Percentiles rank a stretch among this genome's conserved stretches.
Conservation (phyloP, 495 filamentous ascomycete genomes). For the Achaetomiella virescens region DNA sequence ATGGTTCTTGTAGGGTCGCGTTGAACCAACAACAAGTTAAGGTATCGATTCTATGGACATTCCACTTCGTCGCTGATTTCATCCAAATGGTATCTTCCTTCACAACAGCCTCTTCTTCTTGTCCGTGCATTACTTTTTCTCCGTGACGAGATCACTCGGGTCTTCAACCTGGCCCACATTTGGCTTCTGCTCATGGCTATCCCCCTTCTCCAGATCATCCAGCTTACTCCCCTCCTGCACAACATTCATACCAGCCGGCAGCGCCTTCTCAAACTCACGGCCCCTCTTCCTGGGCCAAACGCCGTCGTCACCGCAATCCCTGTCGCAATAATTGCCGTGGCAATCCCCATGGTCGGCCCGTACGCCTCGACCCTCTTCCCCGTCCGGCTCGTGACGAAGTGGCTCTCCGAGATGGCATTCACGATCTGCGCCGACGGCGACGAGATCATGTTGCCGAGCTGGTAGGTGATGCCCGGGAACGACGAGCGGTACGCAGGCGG, state of each 20-base stretch:
- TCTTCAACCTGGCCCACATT: neutral
- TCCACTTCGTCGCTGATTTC: no score
- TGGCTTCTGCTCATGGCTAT: neutral
- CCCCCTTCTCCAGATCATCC: conserved; percentile 19
- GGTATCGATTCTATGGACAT: no score
- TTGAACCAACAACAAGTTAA: no score
- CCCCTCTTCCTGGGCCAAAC: conserved; percentile 59
- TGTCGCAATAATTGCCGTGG: conserved; percentile 60
- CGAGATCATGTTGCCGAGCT: conserved; percentile 71
- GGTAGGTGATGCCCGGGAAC: conserved; percentile 63
- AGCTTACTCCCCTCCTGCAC: conserved; percentile 6
- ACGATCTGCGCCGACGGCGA: conserved; percentile 67
- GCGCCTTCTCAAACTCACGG: conserved; percentile 55
- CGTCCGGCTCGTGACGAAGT: conserved; percentile 38
- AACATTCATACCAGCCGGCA: conserved; percentile 50
- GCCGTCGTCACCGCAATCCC: conserved; percentile 58
- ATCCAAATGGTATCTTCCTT: no score
- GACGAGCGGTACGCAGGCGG: conserved; percentile 67
- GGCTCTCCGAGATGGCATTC: conserved; percentile 57
- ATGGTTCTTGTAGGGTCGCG: no score
- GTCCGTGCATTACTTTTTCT: neutral
- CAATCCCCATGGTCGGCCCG: conserved; percentile 62
- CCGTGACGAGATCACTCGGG: neutral
- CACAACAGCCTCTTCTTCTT: no score
- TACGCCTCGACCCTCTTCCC: conserved; percentile 57